phyloP scores from a whole-genome alignment of 1,284 basidiomycete species.

The Paramarasmius palmivorus region DNA sequence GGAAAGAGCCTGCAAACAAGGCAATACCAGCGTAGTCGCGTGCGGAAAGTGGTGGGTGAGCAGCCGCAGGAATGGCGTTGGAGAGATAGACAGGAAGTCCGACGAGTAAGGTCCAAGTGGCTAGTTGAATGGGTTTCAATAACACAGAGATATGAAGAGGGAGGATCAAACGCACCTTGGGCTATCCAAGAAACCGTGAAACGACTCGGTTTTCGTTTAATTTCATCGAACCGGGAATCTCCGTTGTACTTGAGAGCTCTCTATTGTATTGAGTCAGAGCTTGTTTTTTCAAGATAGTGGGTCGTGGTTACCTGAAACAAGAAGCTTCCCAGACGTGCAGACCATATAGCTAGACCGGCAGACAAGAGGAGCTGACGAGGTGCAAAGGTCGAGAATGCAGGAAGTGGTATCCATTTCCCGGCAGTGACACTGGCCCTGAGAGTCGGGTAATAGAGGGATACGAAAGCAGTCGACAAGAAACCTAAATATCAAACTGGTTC shows the following conservation, averaged over 20 bases:
- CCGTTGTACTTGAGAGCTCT: slow-evolving; percentile 43
- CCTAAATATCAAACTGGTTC: no score
- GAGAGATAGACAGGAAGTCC: slow-evolving; percentile 70
- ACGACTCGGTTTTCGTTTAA: slow-evolving; percentile 59
- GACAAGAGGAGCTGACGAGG: slow-evolving; percentile 62
- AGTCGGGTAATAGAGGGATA: slow-evolving; percentile 64
- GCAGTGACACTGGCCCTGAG: slow-evolving; percentile 49
- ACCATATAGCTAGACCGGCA: slow-evolving; percentile 61
- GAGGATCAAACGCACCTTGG: slow-evolving; percentile 47
- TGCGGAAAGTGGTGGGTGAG: slow-evolving; percentile 57
- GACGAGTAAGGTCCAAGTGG: slow-evolving; percentile 70
- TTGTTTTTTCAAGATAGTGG: background rate
- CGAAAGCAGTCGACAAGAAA: slow-evolving; percentile 63
- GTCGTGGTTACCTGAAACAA: slow-evolving; percentile 46
- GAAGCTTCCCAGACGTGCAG: slow-evolving; percentile 62
- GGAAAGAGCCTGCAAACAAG: slow-evolving; percentile 59
- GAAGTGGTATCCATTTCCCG: slow-evolving; percentile 36
- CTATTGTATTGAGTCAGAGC: slow-evolving; percentile 20
- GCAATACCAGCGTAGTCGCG: slow-evolving; percentile 62
- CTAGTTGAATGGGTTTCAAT: no score
- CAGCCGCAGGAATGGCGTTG: slow-evolving; percentile 59
- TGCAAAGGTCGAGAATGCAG: slow-evolving; percentile 51
- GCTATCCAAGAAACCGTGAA: slow-evolving; percentile 73
- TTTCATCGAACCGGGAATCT: slow-evolving; percentile 72
- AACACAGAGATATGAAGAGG: background rate